Conservation (phyloP, 2,329 filamentous ascomycete species). For the Aspergillus novofumigatus region DNA sequence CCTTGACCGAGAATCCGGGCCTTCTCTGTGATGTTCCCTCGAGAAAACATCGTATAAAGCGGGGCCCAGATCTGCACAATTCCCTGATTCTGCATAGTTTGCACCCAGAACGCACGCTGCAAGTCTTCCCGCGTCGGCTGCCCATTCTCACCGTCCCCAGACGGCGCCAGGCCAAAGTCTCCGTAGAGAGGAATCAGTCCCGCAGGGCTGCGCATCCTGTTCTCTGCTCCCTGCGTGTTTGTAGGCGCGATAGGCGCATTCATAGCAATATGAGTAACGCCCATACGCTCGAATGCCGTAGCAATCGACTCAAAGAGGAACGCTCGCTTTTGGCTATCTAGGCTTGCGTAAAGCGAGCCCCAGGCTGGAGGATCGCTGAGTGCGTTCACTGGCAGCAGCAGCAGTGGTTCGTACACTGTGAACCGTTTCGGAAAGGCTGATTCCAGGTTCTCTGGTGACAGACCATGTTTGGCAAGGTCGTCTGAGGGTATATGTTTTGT, state of each 20-base stretch:
- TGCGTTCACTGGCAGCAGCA: conserved; percentile 52
- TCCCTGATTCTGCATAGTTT: conserved; percentile 68
- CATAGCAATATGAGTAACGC: conserved; percentile 54
- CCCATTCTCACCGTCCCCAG: conserved; percentile 13
- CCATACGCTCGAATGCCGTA: conserved; percentile 32
- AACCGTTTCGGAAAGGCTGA: conserved; percentile 43
- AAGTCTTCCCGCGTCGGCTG: conserved; percentile 53
- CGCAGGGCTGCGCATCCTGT: conserved; percentile 69
- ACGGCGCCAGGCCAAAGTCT: conserved; percentile 60
- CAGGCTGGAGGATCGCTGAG: conserved; percentile 33
- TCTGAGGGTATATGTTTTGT: conserved; percentile 15
- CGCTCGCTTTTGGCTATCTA: conserved; percentile 27
- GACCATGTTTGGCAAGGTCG: conserved; percentile 10
- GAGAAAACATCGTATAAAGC: conserved; percentile 87
- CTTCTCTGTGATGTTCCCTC: conserved; percentile 88
- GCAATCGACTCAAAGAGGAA: conserved; percentile 42
- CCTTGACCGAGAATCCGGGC: conserved; percentile 60
- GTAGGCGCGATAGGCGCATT: conserved; percentile 53
- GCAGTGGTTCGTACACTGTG: conserved; percentile 54
- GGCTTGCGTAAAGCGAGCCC: conserved; percentile 23
- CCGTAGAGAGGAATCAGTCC: conserved; percentile 68
- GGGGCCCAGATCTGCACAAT: conserved; percentile 85
- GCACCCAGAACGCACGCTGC: conserved; percentile 69
- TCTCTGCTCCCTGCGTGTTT: conserved; percentile 46
- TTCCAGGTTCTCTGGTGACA: conserved; percentile 13